Base-by-base conservation (phyloP, 371 early-diverging fungal species). In the Lichtheimia ramosa region DNA sequence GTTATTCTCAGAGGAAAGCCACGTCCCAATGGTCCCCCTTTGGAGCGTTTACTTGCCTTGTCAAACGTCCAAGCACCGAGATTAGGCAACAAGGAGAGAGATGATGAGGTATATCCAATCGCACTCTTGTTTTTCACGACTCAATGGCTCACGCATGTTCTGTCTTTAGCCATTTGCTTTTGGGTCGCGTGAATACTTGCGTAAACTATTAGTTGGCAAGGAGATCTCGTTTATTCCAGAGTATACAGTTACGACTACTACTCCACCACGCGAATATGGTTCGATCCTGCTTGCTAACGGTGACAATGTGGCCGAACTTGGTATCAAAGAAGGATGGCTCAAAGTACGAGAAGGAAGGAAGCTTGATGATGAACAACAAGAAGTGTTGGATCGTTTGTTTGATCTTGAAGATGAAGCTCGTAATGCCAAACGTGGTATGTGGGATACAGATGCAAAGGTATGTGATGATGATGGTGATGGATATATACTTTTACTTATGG, bases 191-290 rank as follows among this genome's bases (percentile, higher is more conserved):
- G 95, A 98, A 68, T 93, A 76, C 66, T 83, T 97, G 63, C 92
- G 98, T 58, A 87, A 87, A 58, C 74, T 92, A 13, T 63, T 94
- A 3, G 92, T 95, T 24, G 97, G 97, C 20, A 95, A 94, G 68
- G 91, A 93, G 57, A 93, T 97, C 43, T 70, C 78, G 56, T 94
- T 93, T 81, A 81, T 85, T 18, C 85, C 93, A 52, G 91, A 93
- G 54, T 92, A 94, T 73, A 88, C 84, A 15, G 59, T 77, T 5
- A 65, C 70, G 8, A 79, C 81, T 0, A 76, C 85, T 16, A 69
- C 59, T 27, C 75, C 80, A 51, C 85, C 84, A 18, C 88, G 93
- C 54, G 93, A 93, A 62, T 92, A 87, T 61, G 91, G 92, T 28
- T 72, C 70, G 43, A 75, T 83, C 59, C 83, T 66, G 65, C 61